A percentile compares a stretch with the other conserved stretches of the same genome.
These are phyloP conservation scores for Cryptococcus sp. DNA, from an alignment of 1,284 basidiomycete genomes.

Conservation along the genomic window DNA sequence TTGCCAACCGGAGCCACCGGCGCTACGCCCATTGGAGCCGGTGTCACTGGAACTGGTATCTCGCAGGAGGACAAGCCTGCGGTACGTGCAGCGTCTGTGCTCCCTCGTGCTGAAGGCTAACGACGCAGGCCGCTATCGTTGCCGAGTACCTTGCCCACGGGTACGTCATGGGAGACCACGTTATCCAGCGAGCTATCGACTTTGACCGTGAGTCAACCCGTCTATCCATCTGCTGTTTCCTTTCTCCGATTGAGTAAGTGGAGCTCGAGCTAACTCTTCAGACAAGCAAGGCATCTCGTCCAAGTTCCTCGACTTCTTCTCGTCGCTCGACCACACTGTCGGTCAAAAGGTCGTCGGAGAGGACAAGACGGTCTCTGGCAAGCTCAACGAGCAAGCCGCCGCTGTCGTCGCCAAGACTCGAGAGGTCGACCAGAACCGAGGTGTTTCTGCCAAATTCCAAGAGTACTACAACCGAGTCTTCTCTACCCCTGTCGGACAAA, in stretches of 20 bases:
- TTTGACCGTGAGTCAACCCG: constrained; percentile 66
- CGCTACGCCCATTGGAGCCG: constrained; percentile 37
- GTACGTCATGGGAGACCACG: constrained; percentile 69
- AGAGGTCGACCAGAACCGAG: constrained; percentile 73
- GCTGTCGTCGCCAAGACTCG: constrained; percentile 61
- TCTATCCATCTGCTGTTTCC: too few relatives aligned
- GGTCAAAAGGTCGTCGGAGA: constrained; percentile 55
- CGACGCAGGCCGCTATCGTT: constrained; percentile 54
- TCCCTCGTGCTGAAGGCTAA: neutral
- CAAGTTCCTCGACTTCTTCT: constrained; percentile 72
- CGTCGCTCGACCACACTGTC: constrained; percentile 61
- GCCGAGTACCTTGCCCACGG: constrained; percentile 82
- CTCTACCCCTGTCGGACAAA: constrained; percentile 67
- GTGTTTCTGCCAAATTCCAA: constrained; percentile 60
- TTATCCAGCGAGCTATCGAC: constrained; percentile 79
- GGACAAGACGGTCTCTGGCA: constrained; percentile 60
- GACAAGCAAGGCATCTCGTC: constrained; percentile 80
- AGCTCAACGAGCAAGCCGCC: constrained; percentile 54
- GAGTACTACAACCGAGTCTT: constrained; percentile 77
- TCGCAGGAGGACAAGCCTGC: constrained; percentile 49
- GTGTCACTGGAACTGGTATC: constrained; percentile 21
- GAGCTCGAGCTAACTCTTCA: constrained; percentile 28
- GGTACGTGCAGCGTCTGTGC: constrained; percentile 22
- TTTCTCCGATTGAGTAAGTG: neutral
- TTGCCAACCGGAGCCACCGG: constrained; percentile 34